Evolutionary conservation across 495 filamentous ascomycete genomes (phyloP).

Genomic region (Penicillium bovifimosum): DNA sequence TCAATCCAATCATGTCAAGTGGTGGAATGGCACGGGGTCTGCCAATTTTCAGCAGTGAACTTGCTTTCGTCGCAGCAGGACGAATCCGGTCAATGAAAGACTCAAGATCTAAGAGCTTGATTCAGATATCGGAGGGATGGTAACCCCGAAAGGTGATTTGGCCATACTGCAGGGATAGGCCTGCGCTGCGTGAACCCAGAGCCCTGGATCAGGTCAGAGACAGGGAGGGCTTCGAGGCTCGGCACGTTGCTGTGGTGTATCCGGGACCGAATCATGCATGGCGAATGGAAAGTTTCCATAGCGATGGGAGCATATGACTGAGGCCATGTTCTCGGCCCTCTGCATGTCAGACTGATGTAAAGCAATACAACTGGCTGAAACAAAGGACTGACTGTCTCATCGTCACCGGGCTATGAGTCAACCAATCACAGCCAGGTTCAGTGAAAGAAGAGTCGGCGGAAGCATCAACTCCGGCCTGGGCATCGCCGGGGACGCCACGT

Average conservation of each 20-base stretch:
- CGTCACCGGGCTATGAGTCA: conserved; percentile 12
- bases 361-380: conserved; percentile 2
- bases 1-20: conserved; percentile 5
- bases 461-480: background rate
- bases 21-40: background rate
- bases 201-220: background rate
- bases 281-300: conserved; percentile 3
- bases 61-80: background rate
- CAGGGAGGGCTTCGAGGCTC: conserved; percentile 4
- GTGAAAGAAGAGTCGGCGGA: background rate
- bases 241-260: background rate
- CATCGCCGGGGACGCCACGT: conserved; percentile 16
- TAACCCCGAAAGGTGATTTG: conserved; percentile 6
- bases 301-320: conserved; percentile 2
- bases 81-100: background rate
- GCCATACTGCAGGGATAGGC: background rate
- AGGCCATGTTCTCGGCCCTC: conserved; percentile 11
- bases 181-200: background rate
- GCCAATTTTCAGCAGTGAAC: background rate
- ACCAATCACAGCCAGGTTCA: conserved; percentile 1
- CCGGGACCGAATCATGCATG: conserved; percentile 6
- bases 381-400: conserved; percentile 2
- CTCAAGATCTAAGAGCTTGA: background rate
- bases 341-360: conserved; percentile 6
- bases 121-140: conserved; percentile 1